Conservation (phyloP, 202 grass and related monocot genomes). For the Brachypodium distachyon region DNA sequence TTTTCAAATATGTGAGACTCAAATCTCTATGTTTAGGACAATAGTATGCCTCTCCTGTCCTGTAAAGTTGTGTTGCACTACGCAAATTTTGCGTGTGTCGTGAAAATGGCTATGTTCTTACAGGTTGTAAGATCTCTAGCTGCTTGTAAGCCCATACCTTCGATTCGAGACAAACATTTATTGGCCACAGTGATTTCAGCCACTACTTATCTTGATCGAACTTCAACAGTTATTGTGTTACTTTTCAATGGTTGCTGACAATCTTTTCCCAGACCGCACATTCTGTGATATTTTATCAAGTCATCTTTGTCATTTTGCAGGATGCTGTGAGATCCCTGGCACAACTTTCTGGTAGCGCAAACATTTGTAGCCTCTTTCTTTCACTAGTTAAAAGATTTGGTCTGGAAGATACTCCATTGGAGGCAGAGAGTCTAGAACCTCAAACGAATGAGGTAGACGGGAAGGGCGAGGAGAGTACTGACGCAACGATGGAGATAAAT, state of each 20-base stretch:
- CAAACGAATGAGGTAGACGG: conserved; percentile 29
- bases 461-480: conserved; percentile 24
- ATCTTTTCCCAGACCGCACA: background rate
- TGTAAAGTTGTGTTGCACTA: background rate
- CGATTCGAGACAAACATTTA: background rate
- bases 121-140: background rate
- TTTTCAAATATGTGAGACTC: background rate
- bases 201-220: background rate
- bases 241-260: background rate
- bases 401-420: conserved; percentile 38
- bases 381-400: conserved; percentile 65
- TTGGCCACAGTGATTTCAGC: background rate
- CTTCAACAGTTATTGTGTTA: background rate
- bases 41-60: background rate
- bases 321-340: conserved; percentile 61
- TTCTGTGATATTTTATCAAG: conserved; percentile 1
- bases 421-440: conserved; percentile 39
- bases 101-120: background rate
- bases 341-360: conserved; percentile 47
- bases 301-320: conserved; percentile 38
- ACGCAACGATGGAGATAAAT: conserved; percentile 4
- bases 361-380: conserved; percentile 57
- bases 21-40: background rate
- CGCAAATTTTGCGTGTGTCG: background rate
- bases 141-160: conserved; percentile 1